phyloP scores from a whole-genome alignment of 2,329 filamentous ascomycete genomes.

The Fusarium transvaalense region DNA sequence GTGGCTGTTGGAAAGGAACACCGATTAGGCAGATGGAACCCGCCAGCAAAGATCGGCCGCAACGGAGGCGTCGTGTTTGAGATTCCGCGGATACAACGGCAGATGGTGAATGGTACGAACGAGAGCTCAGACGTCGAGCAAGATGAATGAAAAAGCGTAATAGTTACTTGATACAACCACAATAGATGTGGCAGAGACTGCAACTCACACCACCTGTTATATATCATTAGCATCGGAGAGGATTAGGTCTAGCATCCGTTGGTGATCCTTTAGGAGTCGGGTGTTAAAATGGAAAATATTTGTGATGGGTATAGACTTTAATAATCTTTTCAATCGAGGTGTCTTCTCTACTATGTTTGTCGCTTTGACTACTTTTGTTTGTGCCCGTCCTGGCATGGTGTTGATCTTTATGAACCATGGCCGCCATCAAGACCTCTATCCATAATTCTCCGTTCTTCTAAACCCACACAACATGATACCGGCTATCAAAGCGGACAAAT shows the following conservation, averaged over 20 bases:
- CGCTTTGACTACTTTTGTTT: constrained; percentile 3
- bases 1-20: constrained; percentile 90
- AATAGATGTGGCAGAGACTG: constrained; percentile 43
- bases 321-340: constrained; percentile 31
- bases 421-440: neutral
- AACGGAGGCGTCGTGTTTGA: constrained; percentile 94
- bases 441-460: neutral
- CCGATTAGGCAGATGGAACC: constrained; percentile 85
- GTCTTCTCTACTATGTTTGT: constrained; percentile 7
- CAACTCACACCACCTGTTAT: constrained; percentile 27
- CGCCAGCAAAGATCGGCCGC: constrained; percentile 67
- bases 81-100: constrained; percentile 66
- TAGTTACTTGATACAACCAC: constrained; percentile 39
- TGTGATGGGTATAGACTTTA: constrained; percentile 33
- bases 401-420: neutral
- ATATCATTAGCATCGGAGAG: constrained; percentile 28
- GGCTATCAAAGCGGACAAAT: neutral
- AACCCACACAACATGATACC: neutral
- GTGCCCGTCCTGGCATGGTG: constrained; percentile 13
- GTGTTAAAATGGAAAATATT: constrained; percentile 24
- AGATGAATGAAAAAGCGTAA: constrained; percentile 46
- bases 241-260: constrained; percentile 8
- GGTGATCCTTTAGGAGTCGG: constrained; percentile 28
- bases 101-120: constrained; percentile 52
- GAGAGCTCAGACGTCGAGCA: constrained; percentile 43